Percentiles rank a stretch among this genome's conserved stretches.
These are phyloP conservation scores for Pythium sp. DNA, from an alignment of 352 stramenopile genomes.

Conservation along the genomic window DNA sequence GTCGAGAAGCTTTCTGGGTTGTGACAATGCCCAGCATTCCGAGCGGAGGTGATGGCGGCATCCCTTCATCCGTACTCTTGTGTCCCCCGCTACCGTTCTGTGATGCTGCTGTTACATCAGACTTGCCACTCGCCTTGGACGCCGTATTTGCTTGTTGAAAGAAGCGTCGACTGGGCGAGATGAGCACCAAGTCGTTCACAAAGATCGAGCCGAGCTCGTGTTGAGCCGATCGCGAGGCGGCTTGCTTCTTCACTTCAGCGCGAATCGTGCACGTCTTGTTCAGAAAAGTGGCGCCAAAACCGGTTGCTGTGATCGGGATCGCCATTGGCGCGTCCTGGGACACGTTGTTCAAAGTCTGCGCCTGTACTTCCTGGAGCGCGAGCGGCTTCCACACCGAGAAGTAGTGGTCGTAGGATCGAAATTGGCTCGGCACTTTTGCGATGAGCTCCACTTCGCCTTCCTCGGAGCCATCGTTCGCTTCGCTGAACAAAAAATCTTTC, in stretches of 20 bases:
- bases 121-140: slow-evolving; percentile 4
- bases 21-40: slow-evolving; percentile 76
- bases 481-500: slow-evolving; percentile 45
- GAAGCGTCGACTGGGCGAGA: slow-evolving; percentile 54
- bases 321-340: slow-evolving; percentile 55
- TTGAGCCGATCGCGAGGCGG: slow-evolving; percentile 20
- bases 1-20: slow-evolving; percentile 62
- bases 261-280: slow-evolving; percentile 68
- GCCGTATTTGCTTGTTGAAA: slow-evolving; percentile 37
- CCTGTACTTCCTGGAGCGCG: slow-evolving; percentile 85
- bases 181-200: slow-evolving; percentile 76
- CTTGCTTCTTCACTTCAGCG: slow-evolving; percentile 55
- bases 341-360: slow-evolving; percentile 78
- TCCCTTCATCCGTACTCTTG: not conserved
- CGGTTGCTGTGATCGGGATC: slow-evolving; percentile 44
- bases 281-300: slow-evolving; percentile 54
- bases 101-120: slow-evolving; percentile 4
- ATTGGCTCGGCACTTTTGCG: slow-evolving; percentile 75
- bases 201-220: slow-evolving; percentile 51
- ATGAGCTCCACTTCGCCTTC: slow-evolving; percentile 65
- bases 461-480: slow-evolving; percentile 66
- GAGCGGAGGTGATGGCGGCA: slow-evolving; percentile 18
- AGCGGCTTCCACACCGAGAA: slow-evolving; percentile 88
- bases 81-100: slow-evolving; percentile 3
- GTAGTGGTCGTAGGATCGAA: slow-evolving; percentile 85